Evolutionary conservation across 257 asterid species (phyloP).

Genomic region (Coffea eugenioides): DNA sequence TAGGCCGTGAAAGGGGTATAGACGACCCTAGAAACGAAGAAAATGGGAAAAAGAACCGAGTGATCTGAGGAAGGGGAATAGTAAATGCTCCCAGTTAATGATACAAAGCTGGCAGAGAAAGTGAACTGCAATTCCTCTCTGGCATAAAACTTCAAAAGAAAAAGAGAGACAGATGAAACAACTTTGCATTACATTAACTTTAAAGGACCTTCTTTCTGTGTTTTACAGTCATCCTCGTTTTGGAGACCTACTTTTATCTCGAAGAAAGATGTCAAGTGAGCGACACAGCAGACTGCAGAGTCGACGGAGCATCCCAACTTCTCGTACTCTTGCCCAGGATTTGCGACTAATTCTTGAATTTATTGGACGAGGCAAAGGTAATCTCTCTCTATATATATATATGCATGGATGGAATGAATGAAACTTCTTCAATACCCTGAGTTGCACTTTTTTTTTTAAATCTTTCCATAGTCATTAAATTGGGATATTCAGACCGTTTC

Average conservation of each 20-base stretch:
- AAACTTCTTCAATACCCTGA: too few relatives aligned
- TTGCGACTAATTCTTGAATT: too few relatives aligned
- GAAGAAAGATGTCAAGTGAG: not conserved
- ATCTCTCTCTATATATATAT: too few relatives aligned
- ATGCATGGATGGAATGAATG: not conserved
- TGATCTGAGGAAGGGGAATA: conserved; percentile 7
- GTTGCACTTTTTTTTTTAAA: not conserved
- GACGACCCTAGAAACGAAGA: conserved; percentile 20
- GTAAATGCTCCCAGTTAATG: conserved; percentile 33
- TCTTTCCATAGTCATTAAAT: not conserved
- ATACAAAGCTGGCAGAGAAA: conserved; percentile 37
- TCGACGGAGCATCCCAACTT: not conserved
- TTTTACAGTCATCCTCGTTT: conserved; percentile 10
- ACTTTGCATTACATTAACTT: not conserved
- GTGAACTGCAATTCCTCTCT: conserved; percentile 28
- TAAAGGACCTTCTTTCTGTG: conserved; percentile 17
- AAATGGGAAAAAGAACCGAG: conserved; percentile 13
- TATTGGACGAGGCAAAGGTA: too few relatives aligned
- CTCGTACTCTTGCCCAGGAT: not conserved
- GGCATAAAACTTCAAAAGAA: conserved; percentile 14
- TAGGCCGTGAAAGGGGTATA: conserved; percentile 15
- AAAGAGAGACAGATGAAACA: conserved; percentile 3
- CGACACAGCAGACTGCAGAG: not conserved
- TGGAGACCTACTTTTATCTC: not conserved
- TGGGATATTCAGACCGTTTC: not conserved